phyloP scores from a whole-genome alignment of 2,329 filamentous ascomycete genomes.

The Orbilia javanica region DNA sequence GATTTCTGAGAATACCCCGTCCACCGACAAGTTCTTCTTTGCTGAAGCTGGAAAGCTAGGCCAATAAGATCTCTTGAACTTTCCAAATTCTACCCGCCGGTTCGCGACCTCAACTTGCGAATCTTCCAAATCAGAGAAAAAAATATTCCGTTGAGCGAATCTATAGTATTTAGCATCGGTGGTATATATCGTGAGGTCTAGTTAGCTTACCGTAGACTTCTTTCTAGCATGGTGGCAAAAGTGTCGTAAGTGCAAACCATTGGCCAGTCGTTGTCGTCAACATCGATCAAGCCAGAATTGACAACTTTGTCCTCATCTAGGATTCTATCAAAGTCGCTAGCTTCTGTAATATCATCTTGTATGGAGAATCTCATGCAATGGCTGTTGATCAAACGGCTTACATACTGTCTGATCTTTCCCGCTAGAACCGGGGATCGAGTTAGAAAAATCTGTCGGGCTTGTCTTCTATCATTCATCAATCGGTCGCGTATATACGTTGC shows the following conservation, averaged over 20 bases:
- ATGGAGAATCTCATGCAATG: slow-evolving; percentile 6
- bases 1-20: slow-evolving; percentile 39
- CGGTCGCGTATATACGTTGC: slow-evolving; percentile 19
- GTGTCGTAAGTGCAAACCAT: slow-evolving; percentile 37
- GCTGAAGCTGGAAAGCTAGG: slow-evolving; percentile 11
- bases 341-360: background rate
- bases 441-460: slow-evolving; percentile 39
- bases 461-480: slow-evolving; percentile 1
- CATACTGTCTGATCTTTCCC: slow-evolving; percentile 37
- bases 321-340: background rate
- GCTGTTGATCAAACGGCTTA: slow-evolving; percentile 26
- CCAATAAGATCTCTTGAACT: slow-evolving; percentile 34
- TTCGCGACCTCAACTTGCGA: slow-evolving; percentile 7
- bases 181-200: background rate
- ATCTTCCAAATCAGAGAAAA: background rate
- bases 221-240: slow-evolving; percentile 28
- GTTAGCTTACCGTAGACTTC: slow-evolving; percentile 10
- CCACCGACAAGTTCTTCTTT: slow-evolving; percentile 12
- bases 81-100: slow-evolving; percentile 26
- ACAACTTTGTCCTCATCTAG: background rate
- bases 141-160: slow-evolving; percentile 22
- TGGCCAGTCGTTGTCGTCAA: slow-evolving; percentile 11
- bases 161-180: slow-evolving; percentile 26
- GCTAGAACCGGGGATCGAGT: slow-evolving; percentile 36
- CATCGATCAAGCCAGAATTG: slow-evolving; percentile 2